These are phyloP conservation scores for Raphanus hybrid DNA, from an alignment of 441 rosid genomes.

Conservation along the genomic window DNA sequence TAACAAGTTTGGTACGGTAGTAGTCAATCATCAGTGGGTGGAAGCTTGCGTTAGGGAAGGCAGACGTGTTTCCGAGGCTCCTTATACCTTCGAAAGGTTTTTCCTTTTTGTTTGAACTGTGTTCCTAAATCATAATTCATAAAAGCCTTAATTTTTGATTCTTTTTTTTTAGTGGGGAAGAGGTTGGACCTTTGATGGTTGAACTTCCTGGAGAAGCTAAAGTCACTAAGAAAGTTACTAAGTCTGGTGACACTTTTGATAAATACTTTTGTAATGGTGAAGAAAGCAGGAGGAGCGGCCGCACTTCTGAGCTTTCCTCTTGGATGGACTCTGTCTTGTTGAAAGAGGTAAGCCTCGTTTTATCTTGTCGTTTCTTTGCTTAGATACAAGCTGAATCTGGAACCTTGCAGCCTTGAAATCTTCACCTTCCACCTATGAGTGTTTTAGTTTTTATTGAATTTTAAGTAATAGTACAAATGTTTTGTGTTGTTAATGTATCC, in stretches of 20 bases:
- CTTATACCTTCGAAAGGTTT: slow-evolving; percentile 69
- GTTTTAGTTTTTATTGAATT: neutral
- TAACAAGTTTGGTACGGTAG: slow-evolving; percentile 52
- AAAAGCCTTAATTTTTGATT: too few relatives aligned
- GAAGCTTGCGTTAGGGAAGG: slow-evolving; percentile 80
- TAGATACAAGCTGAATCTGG: neutral
- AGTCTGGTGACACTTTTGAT: slow-evolving; percentile 45
- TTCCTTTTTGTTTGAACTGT: too few relatives aligned
- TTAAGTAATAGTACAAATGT: neutral
- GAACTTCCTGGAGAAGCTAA: slow-evolving; percentile 49
- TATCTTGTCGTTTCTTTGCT: neutral
- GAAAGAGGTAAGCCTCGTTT: slow-evolving; percentile 54
- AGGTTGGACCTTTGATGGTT: slow-evolving; percentile 61
- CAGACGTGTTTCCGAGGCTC: slow-evolving; percentile 63
- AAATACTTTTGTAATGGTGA: slow-evolving; percentile 27
- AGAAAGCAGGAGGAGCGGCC: slow-evolving; percentile 30
- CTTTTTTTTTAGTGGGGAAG: slow-evolving; percentile 70
- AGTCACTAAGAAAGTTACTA: slow-evolving; percentile 37
- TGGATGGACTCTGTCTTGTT: slow-evolving; percentile 66
- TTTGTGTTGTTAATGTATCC: neutral
- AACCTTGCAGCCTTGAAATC: neutral
- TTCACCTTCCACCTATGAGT: neutral
- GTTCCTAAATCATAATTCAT: too few relatives aligned
- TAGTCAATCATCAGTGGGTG: slow-evolving; percentile 87
- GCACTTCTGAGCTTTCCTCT: slow-evolving; percentile 45